A percentile compares a stretch with the other conserved stretches of the same genome.
phyloP scores from a whole-genome alignment of 2,329 filamentous ascomycete genomes.

The Aspergillus ibericus region DNA sequence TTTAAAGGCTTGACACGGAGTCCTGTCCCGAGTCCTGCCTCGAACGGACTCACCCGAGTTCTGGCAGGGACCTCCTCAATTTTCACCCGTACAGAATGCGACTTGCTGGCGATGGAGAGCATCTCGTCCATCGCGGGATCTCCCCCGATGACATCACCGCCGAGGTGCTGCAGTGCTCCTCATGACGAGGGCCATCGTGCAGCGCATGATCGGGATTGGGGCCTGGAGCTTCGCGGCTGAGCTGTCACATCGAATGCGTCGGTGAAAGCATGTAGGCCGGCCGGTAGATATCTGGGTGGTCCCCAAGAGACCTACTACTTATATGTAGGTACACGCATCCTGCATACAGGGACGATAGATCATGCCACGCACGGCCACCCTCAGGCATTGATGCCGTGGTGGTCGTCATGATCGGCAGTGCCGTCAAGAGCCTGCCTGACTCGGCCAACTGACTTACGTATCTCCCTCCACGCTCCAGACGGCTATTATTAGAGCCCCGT shows the following conservation, averaged over 20 bases:
- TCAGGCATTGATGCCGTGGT: not conserved
- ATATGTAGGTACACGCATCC: conserved; percentile 14
- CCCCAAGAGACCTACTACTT: not conserved
- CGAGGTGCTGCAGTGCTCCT: not conserved
- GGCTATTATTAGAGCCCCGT: not conserved
- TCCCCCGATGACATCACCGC: not conserved
- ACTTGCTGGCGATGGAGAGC: not conserved
- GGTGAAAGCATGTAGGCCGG: conserved; percentile 6
- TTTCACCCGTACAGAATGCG: not conserved
- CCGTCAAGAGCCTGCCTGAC: not conserved
- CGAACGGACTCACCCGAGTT: not conserved
- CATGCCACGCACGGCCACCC: not conserved
- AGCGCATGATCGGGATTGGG: not conserved
- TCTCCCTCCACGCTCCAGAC: not conserved
- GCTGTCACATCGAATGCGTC: conserved; percentile 3
- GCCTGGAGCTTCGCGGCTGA: conserved; percentile 2
- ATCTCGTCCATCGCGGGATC: not conserved
- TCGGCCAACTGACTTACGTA: not conserved
- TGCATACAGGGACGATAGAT: conserved; percentile 7
- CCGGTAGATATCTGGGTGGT: not conserved
- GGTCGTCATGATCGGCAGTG: conserved; percentile 1
- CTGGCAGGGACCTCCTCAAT: not conserved
- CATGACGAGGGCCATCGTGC: conserved; percentile 1
- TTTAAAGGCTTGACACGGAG: conserved; percentile 9
- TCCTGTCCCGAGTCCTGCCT: not conserved